Evolutionary conservation across 2,329 filamentous ascomycete genomes (phyloP).

Genomic region (Didymella pomorum): DNA sequence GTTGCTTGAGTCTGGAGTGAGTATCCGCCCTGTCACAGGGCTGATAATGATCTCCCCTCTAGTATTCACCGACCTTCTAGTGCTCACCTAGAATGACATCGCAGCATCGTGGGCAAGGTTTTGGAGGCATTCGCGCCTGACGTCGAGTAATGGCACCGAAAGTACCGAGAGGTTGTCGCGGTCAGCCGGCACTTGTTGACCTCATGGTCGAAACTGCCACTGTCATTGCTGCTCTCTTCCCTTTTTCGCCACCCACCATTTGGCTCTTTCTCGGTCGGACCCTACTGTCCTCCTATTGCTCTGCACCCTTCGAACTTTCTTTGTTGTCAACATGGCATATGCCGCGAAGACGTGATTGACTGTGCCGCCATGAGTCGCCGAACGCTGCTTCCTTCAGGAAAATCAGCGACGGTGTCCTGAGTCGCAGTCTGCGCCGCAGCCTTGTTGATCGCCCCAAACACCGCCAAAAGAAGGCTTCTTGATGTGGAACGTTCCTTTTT

Average conservation of each 20-base stretch:
- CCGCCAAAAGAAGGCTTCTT: slow-evolving; percentile 6
- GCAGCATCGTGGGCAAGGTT: not conserved
- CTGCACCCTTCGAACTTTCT: not conserved
- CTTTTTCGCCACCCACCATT: not conserved
- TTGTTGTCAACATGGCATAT: not conserved
- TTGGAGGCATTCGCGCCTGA: not conserved
- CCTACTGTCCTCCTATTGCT: not conserved
- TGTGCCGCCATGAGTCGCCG: not conserved
- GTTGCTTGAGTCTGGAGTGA: not conserved
- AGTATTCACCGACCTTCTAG: not conserved
- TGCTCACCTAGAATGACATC: not conserved
- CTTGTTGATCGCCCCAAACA: slow-evolving; percentile 7
- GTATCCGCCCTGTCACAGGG: not conserved
- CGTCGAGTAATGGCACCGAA: not conserved
- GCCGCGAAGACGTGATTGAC: not conserved
- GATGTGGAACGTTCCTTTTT: slow-evolving; percentile 9
- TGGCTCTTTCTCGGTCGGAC: slow-evolving; percentile 1
- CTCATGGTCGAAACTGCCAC: no score
- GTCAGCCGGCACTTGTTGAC: not conserved
- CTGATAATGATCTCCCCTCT: slow-evolving; percentile 2
- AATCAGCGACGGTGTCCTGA: slow-evolving; percentile 3
- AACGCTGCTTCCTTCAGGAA: not conserved
- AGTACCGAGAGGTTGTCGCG: not conserved
- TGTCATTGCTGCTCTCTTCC: not conserved
- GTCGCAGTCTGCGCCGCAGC: slow-evolving; percentile 1